A percentile compares a stretch with the other conserved stretches of the same genome.
phyloP scores from a whole-genome alignment of 805 yeast genomes.

The Ogataea ramenticola region DNA sequence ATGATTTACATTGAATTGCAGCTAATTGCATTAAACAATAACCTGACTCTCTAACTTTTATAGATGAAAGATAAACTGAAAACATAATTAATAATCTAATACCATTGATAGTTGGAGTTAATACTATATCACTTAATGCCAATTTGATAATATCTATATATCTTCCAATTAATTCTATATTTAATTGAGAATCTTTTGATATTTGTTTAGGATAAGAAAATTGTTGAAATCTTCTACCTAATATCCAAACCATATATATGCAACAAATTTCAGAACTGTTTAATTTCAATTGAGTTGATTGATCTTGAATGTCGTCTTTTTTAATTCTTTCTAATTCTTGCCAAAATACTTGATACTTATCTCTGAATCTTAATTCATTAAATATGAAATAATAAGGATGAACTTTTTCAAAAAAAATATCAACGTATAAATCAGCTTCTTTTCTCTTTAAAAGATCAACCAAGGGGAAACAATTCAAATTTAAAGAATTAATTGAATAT shows the following conservation, averaged over 20 bases:
- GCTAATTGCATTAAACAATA: constrained; percentile 42
- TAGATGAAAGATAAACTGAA: constrained; percentile 36
- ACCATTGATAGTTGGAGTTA: constrained; percentile 38
- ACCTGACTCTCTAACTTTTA: constrained; percentile 39
- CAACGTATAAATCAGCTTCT: constrained; percentile 30
- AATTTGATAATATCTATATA: constrained; percentile 35
- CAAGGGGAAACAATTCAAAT: constrained; percentile 31
- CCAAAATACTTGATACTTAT: constrained; percentile 34
- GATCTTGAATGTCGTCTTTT: neutral
- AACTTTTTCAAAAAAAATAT: constrained; percentile 33
- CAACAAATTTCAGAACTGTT: constrained; percentile 32
- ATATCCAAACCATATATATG: constrained; percentile 39
- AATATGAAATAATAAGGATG: constrained; percentile 39
- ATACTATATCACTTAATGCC: constrained; percentile 33
- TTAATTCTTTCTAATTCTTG: constrained; percentile 15
- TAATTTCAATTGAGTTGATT: constrained; percentile 14
- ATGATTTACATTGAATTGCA: constrained; percentile 37
- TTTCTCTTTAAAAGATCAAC: constrained; percentile 24
- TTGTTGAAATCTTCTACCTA: constrained; percentile 28
- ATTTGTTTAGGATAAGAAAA: constrained; percentile 18
- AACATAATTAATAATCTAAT: constrained; percentile 35
- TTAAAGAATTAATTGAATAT: constrained; percentile 22
- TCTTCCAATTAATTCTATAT: constrained; percentile 21
- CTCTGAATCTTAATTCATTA: constrained; percentile 25
- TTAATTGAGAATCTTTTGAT: constrained; percentile 11